Evolutionary conservation across 768 basidiomycete species (phyloP), one percentile per base, ranked within the genome.

Genomic region (Agaricus subrufescens): DNA sequence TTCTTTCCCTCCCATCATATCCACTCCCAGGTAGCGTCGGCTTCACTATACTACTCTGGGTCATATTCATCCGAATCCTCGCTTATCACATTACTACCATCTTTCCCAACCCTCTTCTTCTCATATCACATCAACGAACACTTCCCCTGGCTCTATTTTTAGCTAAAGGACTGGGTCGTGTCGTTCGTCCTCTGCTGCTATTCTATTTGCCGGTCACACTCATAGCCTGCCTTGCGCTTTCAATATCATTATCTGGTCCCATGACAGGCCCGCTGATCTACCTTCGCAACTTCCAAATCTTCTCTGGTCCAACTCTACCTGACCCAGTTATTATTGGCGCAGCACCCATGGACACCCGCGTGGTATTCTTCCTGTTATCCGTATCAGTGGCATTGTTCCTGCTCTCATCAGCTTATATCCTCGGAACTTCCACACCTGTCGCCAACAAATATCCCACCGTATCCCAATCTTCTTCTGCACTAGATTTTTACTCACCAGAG

Each of bases 191-290:
- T 0, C 63, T 75, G 4, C 42, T 75, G 3, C 44, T 74, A 6
- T 80, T 81, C 61, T 82, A 82, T 65, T 60, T 80, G 23, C 83
- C 83, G 0, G 69, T 74, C 2, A 60, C 79, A n/a, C 46, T 82
- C 15, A 47, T 81, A 3, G 66, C 76, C 8, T 62, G 71, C 15
- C 73, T 71, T 58, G 68, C 82, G 38, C 61, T 85, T 26, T 83
- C 81, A 2, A 61, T 72, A 23, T 79, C 84, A 0, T 64, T 86
- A 23, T 65, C 65, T 10, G 77, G 81, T 54, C 54, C 54, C 19
- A 19, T 56, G 30, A 49, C 46, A 27, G 55, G 55, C 27, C 48
- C 55, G 1, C 9, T 56, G 37, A 67, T 66, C 1, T 74, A 50
- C 58, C 64, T 39, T 47, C 52, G 10, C 11, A 44, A 26, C 44